Base-by-base conservation (phyloP, 2,329 filamentous ascomycete species). In the Penicillium sp. region DNA sequence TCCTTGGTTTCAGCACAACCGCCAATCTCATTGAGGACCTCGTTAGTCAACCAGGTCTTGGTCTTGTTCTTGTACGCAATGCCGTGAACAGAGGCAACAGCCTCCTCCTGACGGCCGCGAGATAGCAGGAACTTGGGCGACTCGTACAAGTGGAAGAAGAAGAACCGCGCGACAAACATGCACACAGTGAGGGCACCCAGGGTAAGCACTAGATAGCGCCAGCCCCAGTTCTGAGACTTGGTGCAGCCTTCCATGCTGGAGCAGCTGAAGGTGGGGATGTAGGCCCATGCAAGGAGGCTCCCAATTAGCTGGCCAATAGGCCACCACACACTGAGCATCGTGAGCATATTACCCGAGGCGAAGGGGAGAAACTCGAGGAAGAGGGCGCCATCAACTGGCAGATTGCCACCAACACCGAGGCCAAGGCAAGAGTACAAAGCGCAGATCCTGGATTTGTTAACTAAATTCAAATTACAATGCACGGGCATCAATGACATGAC, bases 271-370 rank as follows among this genome's bases (percentile, higher is more conserved):
- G 85, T 84, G 31, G 88, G 86, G 57, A 95, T 88, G 66, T 88
- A 91, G 48, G 82, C 89, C 91, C 90, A 94, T 6, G 67, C 67
- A 38, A 69, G 57, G 34, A 69, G 53, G 62, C 67, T 69, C 22
- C 59, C 61, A 53, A 88, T 83, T 6, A 95, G 81, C 71, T 95
- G 90, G 1, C 91, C 92, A 25, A 95, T 76, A 0, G 91, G 90
- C 91, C 91, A 96, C 88, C 90, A 94, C 10, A 92, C 83, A 7
- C 89, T 92, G n/a, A 95, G 80, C 49, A 94, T 80, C 0, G 90
- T 95, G 34, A 94, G 81, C 17, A 93, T 81, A 38, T 86, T 86
- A 63, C 87, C 87, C 20, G 86, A 88, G 0, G 87, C 84, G 58
- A 88, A 87, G 0, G 91, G 91, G 0, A 95, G 78, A 66, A 94